These are phyloP conservation scores for Neoscytalidium dimidiatum DNA, from an alignment of 2,329 filamentous ascomycete species.

Conservation along the genomic window DNA sequence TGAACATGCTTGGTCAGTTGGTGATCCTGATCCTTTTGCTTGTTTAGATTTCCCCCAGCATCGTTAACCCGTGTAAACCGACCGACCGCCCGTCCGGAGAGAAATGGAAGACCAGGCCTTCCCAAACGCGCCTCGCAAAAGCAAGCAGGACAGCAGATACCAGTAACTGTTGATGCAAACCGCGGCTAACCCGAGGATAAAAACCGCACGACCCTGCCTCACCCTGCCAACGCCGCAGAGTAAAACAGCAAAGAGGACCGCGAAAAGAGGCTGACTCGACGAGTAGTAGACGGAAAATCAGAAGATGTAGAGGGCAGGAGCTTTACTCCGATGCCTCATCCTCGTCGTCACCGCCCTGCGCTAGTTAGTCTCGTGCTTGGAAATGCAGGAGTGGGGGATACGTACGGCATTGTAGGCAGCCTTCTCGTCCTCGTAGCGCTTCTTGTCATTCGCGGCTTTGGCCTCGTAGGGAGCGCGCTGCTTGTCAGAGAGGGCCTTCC, in stretches of 20 bases:
- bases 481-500: constrained; percentile 95
- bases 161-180: constrained; percentile 3
- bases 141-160: constrained; percentile 13
- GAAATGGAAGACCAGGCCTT: constrained; percentile 1
- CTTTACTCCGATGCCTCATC: constrained; percentile 41
- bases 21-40: constrained; percentile 3
- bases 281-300: constrained; percentile 2
- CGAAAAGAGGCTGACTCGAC: constrained; percentile 9
- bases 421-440: constrained; percentile 99
- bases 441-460: constrained; percentile 97
- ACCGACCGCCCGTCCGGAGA: constrained; percentile 10
- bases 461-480: constrained; percentile 92
- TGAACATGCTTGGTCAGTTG: not conserved
- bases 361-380: not conserved
- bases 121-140: constrained; percentile 12
- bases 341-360: constrained; percentile 34
- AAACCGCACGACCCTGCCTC: constrained; percentile 13
- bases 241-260: constrained; percentile 11
- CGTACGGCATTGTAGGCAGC: constrained; percentile 60
- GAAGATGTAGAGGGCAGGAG: not conserved
- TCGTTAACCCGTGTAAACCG: constrained; percentile 1
- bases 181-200: not conserved
- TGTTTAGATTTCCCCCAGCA: not conserved
- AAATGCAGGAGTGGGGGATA: constrained; percentile 13
- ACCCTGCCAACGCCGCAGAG: constrained; percentile 13